Evolutionary conservation across 2,329 filamentous ascomycete genomes (phyloP), one percentile per base, ranked within the genome.

Genomic region (Annulohypoxylon truncatum): DNA sequence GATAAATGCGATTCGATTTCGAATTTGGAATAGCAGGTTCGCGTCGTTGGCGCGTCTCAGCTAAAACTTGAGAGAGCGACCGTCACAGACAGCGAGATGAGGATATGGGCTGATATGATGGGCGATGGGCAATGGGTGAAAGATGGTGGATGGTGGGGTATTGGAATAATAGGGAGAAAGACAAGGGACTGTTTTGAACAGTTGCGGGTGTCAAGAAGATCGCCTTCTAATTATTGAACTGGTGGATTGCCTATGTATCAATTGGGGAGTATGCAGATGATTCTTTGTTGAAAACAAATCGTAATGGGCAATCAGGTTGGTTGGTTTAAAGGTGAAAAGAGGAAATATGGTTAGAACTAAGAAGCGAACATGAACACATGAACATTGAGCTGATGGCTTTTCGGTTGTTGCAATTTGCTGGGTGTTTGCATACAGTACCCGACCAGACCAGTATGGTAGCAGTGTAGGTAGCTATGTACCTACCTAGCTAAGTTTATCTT

Each of bases 21-120:
- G 9, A 12, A 24, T 24, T 18, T 6, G 12, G 26, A 42, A 20
- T 38, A 15, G 9, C 33, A 12, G 40, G 46, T 48, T 46, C 61
- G 57, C 48, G 52, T 64, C 24, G 42, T 59, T 51, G 3, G 54
- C 56, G 60, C 40, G 60, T 55, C 29, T 57, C 20, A 12, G 44
- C n/a, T 7, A 7, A 26, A 54, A 26, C 7, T 38, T 26, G 33
- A 15, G 33, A 54, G 40, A 48, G 6, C 12, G 35, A 9, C 15
- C 40, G 31, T 57, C 28, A 51, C 28, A 4, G 60, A 60, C 47
- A 46, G 46, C 12, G 33, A 28, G n/a, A 51, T 40, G 46, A 20
- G 24, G 51, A 56, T 20, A 66, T 61, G 57, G 52, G 53, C 54
- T 47, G 59, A 61, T 51, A 50, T n/a, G 55, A 64, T 52, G 48